Evolutionary conservation across 2,329 filamentous ascomycete species (phyloP).

Genomic region (Verticillium albo-atrum): DNA sequence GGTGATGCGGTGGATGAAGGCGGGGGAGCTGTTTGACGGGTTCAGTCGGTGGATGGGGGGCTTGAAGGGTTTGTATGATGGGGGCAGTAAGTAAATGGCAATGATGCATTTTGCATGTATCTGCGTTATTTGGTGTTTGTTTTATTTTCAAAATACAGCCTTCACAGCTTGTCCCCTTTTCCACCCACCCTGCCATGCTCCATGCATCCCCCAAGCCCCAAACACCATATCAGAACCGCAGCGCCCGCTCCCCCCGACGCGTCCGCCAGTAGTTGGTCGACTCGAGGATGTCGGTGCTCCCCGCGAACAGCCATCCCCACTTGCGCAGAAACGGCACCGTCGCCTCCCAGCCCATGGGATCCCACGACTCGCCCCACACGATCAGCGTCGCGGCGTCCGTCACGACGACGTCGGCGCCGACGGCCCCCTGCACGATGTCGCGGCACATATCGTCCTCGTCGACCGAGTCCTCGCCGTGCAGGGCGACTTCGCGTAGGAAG

Average conservation of each 20-base stretch:
- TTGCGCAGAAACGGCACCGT: slow-evolving; percentile 37
- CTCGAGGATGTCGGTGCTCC: slow-evolving; percentile 29
- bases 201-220: too few relatives aligned
- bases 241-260: slow-evolving; percentile 3
- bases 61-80: slow-evolving; percentile 27
- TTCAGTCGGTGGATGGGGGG: slow-evolving; percentile 34
- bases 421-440: not conserved
- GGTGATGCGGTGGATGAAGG: slow-evolving; percentile 26
- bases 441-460: slow-evolving; percentile 14
- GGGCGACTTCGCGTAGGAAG: slow-evolving; percentile 14
- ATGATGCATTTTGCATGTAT: too few relatives aligned
- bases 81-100: not conserved
- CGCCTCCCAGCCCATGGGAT: slow-evolving; percentile 41
- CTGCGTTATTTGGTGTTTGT: not conserved
- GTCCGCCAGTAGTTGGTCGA: slow-evolving; percentile 29
- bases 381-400: slow-evolving; percentile 26
- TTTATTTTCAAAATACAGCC: too few relatives aligned
- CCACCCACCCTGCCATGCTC: not conserved
- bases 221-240: not conserved
- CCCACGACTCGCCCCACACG: slow-evolving; percentile 44
- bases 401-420: not conserved
- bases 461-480: slow-evolving; percentile 1
- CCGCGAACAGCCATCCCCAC: slow-evolving; percentile 33
- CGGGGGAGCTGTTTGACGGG: slow-evolving; percentile 23
- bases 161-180: too few relatives aligned